phyloP scores from a whole-genome alignment of 1,284 basidiomycete species.

The Mycosarcoma maydis region DNA sequence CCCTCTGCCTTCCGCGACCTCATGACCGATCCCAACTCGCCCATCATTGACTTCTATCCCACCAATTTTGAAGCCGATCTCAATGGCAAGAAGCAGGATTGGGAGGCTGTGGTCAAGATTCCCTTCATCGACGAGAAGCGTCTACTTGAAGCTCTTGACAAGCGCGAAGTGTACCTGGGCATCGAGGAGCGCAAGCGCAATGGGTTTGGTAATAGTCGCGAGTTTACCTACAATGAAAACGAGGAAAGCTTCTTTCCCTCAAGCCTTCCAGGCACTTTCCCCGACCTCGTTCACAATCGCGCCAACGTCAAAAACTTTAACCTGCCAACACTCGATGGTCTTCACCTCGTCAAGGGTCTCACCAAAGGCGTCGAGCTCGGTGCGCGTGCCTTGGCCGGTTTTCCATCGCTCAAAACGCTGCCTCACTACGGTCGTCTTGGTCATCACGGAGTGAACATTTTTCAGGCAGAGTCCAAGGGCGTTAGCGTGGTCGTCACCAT shows the following conservation, averaged over 20 bases:
- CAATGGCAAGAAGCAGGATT: constrained; percentile 98
- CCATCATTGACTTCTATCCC: constrained; percentile 96
- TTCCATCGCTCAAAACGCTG: constrained; percentile 91
- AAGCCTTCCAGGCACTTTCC: constrained; percentile 93
- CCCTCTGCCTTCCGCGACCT: constrained; percentile 88
- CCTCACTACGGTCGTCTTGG: constrained; percentile 81
- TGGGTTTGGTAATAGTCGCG: constrained; percentile 79
- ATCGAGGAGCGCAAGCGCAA: constrained; percentile 83
- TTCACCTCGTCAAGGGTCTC: constrained; percentile 85
- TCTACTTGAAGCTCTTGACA: constrained; percentile 74
- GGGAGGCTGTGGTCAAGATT: constrained; percentile 99
- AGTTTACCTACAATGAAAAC: constrained; percentile 76
- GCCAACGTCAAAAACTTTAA: constrained; percentile 80
- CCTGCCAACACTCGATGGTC: constrained; percentile 82
- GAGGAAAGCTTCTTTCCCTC: constrained; percentile 80
- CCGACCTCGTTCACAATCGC: constrained; percentile 82
- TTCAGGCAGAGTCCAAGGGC: constrained; percentile 87
- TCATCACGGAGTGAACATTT: constrained; percentile 90
- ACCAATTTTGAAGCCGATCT: constrained; percentile 88
- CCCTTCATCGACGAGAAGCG: constrained; percentile 92
- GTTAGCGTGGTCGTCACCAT: constrained; percentile 92
- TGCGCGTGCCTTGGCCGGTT: constrained; percentile 86
- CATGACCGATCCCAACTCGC: constrained; percentile 85
- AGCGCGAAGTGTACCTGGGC: constrained; percentile 82
- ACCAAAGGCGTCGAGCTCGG: constrained; percentile 89